phyloP scores from a whole-genome alignment of 1,139 yeast species.

The Sugiyamaella castrensis region DNA sequence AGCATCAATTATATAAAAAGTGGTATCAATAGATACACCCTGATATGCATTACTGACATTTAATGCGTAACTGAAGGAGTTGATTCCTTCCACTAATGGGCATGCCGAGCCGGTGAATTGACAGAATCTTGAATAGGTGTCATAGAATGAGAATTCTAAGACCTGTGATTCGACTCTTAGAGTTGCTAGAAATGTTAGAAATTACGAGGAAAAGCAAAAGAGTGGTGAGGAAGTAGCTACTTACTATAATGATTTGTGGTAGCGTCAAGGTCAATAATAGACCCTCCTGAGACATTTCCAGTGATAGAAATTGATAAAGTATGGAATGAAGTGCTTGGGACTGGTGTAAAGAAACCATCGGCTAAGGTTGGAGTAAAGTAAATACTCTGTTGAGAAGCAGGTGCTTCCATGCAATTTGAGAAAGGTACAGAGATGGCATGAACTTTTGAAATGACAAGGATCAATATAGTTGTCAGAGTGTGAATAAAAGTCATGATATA shows the following conservation, averaged over 20 bases:
- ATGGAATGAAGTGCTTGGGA: slow-evolving; percentile 10
- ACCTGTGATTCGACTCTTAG: slow-evolving; percentile 27
- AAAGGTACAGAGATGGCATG: slow-evolving; percentile 12
- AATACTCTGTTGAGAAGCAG: slow-evolving; percentile 7
- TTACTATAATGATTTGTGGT: slow-evolving; percentile 26
- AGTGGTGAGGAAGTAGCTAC: slow-evolving; percentile 2
- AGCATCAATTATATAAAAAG: slow-evolving; percentile 38
- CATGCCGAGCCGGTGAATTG: slow-evolving; percentile 26
- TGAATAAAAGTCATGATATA: no score
- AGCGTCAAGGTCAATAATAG: slow-evolving; percentile 28
- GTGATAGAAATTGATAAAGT: slow-evolving; percentile 21
- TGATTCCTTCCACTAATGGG: slow-evolving; percentile 31
- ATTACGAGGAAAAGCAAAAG: not conserved
- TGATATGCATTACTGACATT: slow-evolving; percentile 28
- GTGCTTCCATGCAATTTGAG: slow-evolving; percentile 19
- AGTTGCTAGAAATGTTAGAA: slow-evolving; percentile 23
- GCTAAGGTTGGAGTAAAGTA: slow-evolving; percentile 11
- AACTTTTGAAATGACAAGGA: not conserved
- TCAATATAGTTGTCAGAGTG: no score
- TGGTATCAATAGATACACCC: slow-evolving; percentile 33
- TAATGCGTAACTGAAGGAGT: slow-evolving; percentile 28
- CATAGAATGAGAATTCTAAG: slow-evolving; percentile 23
- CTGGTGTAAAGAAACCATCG: slow-evolving; percentile 1
- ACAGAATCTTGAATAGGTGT: slow-evolving; percentile 33
- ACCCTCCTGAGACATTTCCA: slow-evolving; percentile 30